These are phyloP conservation scores for Eucalyptus tenuipes DNA, from an alignment of 345 rosid species.

Conservation along the genomic window DNA sequence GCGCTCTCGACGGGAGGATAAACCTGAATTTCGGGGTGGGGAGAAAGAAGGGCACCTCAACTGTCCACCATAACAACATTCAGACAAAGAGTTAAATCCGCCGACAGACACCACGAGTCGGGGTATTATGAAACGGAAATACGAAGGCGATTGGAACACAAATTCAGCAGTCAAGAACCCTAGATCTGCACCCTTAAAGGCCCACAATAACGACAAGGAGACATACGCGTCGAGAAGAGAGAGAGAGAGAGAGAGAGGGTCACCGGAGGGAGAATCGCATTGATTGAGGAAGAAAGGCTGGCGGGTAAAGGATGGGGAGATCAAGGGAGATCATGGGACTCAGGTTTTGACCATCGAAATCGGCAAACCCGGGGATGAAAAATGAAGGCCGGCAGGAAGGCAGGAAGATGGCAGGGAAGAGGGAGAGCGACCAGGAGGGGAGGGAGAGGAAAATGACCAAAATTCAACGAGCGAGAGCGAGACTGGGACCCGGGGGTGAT, in stretches of 20 bases:
- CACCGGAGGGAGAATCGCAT: not conserved
- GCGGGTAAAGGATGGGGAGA: not conserved
- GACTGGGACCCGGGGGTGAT: not conserved
- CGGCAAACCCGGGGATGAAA: not conserved
- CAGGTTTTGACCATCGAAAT: not conserved
- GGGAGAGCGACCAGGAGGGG: too few relatives aligned
- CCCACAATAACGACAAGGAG: not conserved
- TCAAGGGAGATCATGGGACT: not conserved
- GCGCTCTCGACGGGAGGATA: not conserved
- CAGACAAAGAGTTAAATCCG: not conserved
- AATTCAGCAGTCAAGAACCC: constrained; percentile 14
- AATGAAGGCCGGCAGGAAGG: not conserved
- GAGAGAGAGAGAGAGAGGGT: not conserved
- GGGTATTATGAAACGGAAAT: not conserved
- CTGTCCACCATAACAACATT: not conserved
- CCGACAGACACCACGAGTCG: not conserved
- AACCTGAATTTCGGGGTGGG: not conserved
- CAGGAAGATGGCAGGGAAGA: too few relatives aligned
- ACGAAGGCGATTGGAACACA: not conserved
- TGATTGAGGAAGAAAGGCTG: not conserved
- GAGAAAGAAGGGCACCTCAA: not conserved
- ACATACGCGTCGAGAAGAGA: not conserved
- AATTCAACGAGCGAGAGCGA: not conserved
- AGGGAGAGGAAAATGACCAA: not conserved
- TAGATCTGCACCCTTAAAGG: constrained; percentile 26